A percentile compares a stretch with the other conserved stretches of the same genome.
Evolutionary conservation across 1,139 yeast species (phyloP).

Genomic region (Eremothecium coryli): DNA sequence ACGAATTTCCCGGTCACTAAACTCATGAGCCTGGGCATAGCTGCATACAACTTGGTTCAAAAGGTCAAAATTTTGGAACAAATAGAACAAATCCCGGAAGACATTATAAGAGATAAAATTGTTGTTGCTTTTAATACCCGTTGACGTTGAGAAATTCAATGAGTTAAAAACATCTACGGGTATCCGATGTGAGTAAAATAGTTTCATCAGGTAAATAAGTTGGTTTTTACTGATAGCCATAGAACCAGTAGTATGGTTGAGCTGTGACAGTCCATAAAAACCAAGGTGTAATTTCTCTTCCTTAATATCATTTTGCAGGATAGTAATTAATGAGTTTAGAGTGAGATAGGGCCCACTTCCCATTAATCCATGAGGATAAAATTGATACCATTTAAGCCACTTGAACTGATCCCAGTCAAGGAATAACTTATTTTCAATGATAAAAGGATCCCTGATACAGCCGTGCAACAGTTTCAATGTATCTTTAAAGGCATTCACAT

Average conservation of each 20-base stretch:
- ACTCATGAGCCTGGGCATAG: conserved; percentile 27
- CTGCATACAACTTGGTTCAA: conserved; percentile 32
- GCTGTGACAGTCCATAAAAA: conserved; percentile 23
- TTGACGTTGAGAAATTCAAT: conserved; percentile 26
- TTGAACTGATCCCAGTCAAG: conserved; percentile 31
- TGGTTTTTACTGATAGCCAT: conserved; percentile 31
- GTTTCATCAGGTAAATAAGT: conserved; percentile 26
- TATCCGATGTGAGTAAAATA: conserved; percentile 32
- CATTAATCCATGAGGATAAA: conserved; percentile 17
- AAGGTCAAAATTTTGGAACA: conserved; percentile 34
- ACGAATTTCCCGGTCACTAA: conserved; percentile 23
- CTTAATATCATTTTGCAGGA: conserved; percentile 32
- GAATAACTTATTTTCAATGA: conserved; percentile 21
- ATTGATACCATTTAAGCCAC: conserved; percentile 25
- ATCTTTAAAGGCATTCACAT: conserved; percentile 26
- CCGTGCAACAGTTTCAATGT: conserved; percentile 30
- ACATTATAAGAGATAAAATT: conserved; percentile 30
- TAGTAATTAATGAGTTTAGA: conserved; percentile 31
- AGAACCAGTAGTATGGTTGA: conserved; percentile 22
- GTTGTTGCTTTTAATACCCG: conserved; percentile 24
- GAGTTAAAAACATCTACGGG: conserved; percentile 32
- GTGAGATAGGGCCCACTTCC: conserved; percentile 20
- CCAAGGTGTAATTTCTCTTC: conserved; percentile 29
- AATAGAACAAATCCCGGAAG: conserved; percentile 33
- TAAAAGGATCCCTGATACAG: conserved; percentile 28